Evolutionary conservation across 208 protist species (phyloP), one percentile per base, ranked within the genome.

Genomic region (Crithidia sp.): DNA sequence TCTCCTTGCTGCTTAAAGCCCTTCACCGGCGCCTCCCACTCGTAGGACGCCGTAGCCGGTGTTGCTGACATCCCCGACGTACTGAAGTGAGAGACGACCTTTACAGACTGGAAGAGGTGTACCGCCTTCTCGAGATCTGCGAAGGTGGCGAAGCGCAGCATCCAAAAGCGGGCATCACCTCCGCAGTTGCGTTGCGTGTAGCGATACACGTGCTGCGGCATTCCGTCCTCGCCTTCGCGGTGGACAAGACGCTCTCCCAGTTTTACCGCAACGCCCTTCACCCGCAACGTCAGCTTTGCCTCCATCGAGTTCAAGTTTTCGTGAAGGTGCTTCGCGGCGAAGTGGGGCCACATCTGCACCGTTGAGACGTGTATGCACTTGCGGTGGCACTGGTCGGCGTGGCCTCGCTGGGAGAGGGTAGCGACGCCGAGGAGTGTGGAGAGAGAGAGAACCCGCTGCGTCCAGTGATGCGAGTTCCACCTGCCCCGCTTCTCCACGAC

Each of bases 111-210:
- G 17, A 66, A 66, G 61, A 66, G 61, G 61, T 28, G 61, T 5
- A 66, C 61, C n/a, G 61, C 28, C 45, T 13, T 52, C 45, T 66
- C 61, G 9, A 66, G 28, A 39, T 66, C 61, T 8, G 61, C 43
- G 36, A 55, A 66, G 61, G 61, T 66, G 61, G 61, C 43, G 40
- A 66, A 66, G 43, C 45, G 61, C 61, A 66, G 61, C 61, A 66
- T 66, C 61, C 61, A 66, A n/a, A 44, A 7, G 6, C 39, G 45
- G 40, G n/a, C 5, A 41, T 49, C 36, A 4, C 2, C 14, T 2
- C 40, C 43, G 16, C 40, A 9, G 28, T 66, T 55, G 45, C 61
- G 61, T 17, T 66, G 61, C 10, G 61, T 66, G 45, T 66, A 66
- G 61, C 45, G 40, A 19, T 55, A 54, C 10, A 66, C 61, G 45